Conservation (phyloP, 202 grass and related monocot genomes). For the Hordeum pubiflorum region DNA sequence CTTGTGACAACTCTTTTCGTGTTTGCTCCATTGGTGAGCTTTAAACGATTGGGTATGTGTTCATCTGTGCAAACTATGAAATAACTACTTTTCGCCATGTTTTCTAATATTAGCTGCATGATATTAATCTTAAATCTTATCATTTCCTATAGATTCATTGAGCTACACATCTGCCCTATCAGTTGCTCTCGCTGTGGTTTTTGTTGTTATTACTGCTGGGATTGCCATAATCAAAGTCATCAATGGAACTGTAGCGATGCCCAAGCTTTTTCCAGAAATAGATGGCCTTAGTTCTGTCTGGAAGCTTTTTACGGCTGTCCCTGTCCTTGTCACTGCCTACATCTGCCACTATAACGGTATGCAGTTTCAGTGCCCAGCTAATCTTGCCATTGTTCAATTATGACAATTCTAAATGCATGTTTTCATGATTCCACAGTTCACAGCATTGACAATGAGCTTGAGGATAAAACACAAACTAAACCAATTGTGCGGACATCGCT, state of each 20-base stretch:
- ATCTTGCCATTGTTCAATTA: background rate
- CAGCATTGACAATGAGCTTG: slow-evolving; percentile 77
- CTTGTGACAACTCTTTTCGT: slow-evolving; percentile 52
- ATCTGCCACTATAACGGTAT: slow-evolving; percentile 94
- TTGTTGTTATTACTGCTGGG: slow-evolving; percentile 81
- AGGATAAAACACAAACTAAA: slow-evolving; percentile 59
- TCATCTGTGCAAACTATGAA: slow-evolving; percentile 14
- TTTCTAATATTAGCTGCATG: background rate
- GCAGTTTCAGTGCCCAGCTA: background rate
- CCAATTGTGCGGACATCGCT: slow-evolving; percentile 59
- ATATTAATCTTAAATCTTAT: slow-evolving; percentile 19
- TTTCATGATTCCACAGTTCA: slow-evolving; percentile 62
- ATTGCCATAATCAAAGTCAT: slow-evolving; percentile 75
- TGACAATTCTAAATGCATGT: slow-evolving; percentile 19
- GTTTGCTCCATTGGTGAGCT: slow-evolving; percentile 60
- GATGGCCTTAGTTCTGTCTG: slow-evolving; percentile 62
- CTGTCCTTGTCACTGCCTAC: slow-evolving; percentile 80
- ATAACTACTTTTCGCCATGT: slow-evolving; percentile 23
- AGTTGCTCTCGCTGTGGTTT: slow-evolving; percentile 80
- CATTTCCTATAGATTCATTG: slow-evolving; percentile 64
- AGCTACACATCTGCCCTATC: slow-evolving; percentile 89
- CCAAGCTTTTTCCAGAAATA: slow-evolving; percentile 70
- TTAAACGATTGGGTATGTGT: slow-evolving; percentile 54
- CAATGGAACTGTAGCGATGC: slow-evolving; percentile 56
- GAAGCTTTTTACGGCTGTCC: slow-evolving; percentile 75